Percentiles rank a stretch among this genome's conserved stretches.
Evolutionary conservation across 1,139 yeast species (phyloP).

Genomic region (Nakaseomyces kungkrabaensis): DNA sequence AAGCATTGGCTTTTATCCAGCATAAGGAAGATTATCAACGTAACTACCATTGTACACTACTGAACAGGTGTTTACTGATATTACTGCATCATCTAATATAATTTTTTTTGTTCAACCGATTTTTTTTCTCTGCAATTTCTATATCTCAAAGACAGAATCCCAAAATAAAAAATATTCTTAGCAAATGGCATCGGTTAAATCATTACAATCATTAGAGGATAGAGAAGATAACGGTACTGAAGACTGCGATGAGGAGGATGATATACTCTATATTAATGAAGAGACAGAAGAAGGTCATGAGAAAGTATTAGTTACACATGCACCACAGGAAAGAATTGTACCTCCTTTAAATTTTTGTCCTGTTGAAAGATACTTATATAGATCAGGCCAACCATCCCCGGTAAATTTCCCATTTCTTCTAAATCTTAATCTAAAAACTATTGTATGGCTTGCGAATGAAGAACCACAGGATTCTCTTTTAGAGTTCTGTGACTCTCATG

Average conservation of each 20-base stretch:
- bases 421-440: constrained; percentile 64
- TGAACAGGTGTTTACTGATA: too few relatives aligned
- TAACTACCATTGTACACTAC: too few relatives aligned
- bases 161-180: too few relatives aligned
- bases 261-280: constrained; percentile 23
- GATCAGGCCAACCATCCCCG: constrained; percentile 96
- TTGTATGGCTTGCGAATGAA: constrained; percentile 90
- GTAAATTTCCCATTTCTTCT: constrained; percentile 78
- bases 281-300: constrained; percentile 27
- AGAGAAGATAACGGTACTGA: constrained; percentile 10
- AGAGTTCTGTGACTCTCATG: constrained; percentile 65
- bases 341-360: constrained; percentile 96
- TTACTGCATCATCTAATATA: too few relatives aligned
- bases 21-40: too few relatives aligned
- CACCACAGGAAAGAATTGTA: constrained; percentile 60
- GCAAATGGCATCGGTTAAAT: constrained; percentile 39
- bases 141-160: too few relatives aligned
- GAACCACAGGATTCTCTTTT: constrained; percentile 86
- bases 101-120: too few relatives aligned
- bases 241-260: constrained; percentile 21
- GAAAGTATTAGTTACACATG: constrained; percentile 20
- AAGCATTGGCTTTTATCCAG: too few relatives aligned
- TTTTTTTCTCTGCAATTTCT: too few relatives aligned
- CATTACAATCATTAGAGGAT: constrained; percentile 67
- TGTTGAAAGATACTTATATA: constrained; percentile 73